phyloP scores from a whole-genome alignment of 805 yeast species.

The Wickerhamiella dianesei region DNA sequence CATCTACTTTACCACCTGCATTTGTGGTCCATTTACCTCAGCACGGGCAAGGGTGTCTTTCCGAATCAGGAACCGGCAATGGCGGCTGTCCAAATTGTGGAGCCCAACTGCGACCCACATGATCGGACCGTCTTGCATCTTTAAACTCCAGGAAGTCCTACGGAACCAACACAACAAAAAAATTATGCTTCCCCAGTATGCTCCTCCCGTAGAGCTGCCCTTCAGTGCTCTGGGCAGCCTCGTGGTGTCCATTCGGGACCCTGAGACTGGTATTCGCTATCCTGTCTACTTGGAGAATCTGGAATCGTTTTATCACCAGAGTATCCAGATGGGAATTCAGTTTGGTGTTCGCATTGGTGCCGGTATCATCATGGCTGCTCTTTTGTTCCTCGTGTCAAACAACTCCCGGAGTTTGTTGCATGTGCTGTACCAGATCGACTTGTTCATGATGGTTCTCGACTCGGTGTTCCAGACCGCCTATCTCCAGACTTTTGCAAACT shows the following conservation, averaged over 20 bases:
- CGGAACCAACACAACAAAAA: too few relatives aligned
- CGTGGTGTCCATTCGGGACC: background rate
- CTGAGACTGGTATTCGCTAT: background rate
- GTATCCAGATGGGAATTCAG: constrained; percentile 7
- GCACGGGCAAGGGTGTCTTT: background rate
- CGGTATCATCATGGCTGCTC: constrained; percentile 33
- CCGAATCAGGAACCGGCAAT: background rate
- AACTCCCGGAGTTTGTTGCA: constrained; percentile 56
- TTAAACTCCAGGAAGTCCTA: too few relatives aligned
- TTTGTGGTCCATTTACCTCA: background rate
- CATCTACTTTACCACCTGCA: too few relatives aligned
- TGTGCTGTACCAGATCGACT: constrained; percentile 50
- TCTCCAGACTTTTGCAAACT: constrained; percentile 25
- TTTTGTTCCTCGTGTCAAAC: constrained; percentile 35
- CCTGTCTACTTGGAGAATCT: background rate
- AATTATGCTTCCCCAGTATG: too few relatives aligned
- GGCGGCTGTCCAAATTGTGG: background rate
- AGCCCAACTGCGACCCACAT: too few relatives aligned
- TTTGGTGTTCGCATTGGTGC: constrained; percentile 47
- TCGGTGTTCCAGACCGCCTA: constrained; percentile 47
- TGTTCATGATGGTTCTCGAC: constrained; percentile 44
- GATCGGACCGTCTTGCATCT: too few relatives aligned
- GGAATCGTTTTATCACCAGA: background rate
- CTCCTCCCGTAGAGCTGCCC: background rate
- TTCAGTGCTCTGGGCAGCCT: background rate